Conservation (phyloP, 2,329 filamentous ascomycete genomes). For the Ophidiomyces ophidiicola region DNA sequence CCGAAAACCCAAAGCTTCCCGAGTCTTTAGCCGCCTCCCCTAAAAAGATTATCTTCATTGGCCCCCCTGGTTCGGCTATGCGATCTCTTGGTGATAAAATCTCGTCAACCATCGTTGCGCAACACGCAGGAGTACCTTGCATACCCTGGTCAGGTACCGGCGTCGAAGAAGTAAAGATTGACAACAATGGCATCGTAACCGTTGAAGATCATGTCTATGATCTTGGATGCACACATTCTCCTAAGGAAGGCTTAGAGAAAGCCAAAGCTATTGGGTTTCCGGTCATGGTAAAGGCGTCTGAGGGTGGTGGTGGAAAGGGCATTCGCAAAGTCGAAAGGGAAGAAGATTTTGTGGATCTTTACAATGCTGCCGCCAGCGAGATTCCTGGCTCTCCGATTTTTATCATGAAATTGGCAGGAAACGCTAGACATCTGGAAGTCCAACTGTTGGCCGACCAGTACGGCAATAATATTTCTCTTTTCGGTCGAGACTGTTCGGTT, state of each 20-base stretch:
- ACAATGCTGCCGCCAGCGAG: constrained; percentile 92
- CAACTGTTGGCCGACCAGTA: constrained; percentile 97
- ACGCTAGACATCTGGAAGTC: constrained; percentile 91
- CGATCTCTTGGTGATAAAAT: constrained; percentile 99
- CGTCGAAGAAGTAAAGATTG: constrained; percentile 67
- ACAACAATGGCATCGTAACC: constrained; percentile 77
- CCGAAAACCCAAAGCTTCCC: constrained; percentile 94
- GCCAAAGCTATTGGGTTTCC: constrained; percentile 91
- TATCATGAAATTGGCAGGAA: constrained; percentile 98
- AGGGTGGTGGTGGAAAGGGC: constrained; percentile 97
- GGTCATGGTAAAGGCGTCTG: constrained; percentile 99
- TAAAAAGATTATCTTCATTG: constrained; percentile 98
- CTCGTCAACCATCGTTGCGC: constrained; percentile 96
- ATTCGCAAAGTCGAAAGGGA: constrained; percentile 88
- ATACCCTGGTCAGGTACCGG: constrained; percentile 99
- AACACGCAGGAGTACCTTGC: constrained; percentile 89
- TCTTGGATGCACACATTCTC: constrained; percentile 80
- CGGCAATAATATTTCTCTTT: constrained; percentile 98
- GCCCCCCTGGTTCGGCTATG: constrained; percentile 95
- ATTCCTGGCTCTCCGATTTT: constrained; percentile 98
- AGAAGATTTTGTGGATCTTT: constrained; percentile 71
- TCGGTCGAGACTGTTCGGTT: constrained; percentile 96
- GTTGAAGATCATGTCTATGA: constrained; percentile 75
- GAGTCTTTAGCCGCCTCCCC: constrained; percentile 91
- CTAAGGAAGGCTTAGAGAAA: constrained; percentile 76